Evolutionary conservation across 2,329 filamentous ascomycete genomes (phyloP).

Genomic region (Monilinia fructigena): DNA sequence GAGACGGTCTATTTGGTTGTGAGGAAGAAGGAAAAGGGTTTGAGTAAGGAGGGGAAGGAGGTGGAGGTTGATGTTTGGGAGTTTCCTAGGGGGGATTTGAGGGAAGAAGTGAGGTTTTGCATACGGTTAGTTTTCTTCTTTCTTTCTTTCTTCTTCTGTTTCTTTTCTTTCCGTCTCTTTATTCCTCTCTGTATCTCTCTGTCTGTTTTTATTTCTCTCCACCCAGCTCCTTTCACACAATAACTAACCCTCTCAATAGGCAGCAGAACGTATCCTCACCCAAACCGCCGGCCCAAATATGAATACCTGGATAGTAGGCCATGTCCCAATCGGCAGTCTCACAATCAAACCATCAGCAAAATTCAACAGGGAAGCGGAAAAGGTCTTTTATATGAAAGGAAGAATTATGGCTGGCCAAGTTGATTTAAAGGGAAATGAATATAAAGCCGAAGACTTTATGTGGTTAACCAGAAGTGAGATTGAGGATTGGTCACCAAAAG

Average conservation of each 20-base stretch:
- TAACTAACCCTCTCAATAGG: constrained; percentile 51
- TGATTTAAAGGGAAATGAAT: constrained; percentile 68
- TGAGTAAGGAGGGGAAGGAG: constrained; percentile 38
- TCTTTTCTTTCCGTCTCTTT: neutral
- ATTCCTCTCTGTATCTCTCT: neutral
- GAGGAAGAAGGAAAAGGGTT: constrained; percentile 47
- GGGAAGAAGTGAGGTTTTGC: constrained; percentile 72
- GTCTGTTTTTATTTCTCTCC: too few relatives aligned
- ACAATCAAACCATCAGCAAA: constrained; percentile 53
- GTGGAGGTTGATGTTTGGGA: constrained; percentile 64
- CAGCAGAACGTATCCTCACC: constrained; percentile 74
- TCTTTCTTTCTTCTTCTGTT: constrained; percentile 6
- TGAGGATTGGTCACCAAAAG: constrained; percentile 59
- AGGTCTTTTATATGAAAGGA: constrained; percentile 94
- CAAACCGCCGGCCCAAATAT: constrained; percentile 86
- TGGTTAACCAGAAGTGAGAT: constrained; percentile 94
- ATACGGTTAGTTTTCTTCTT: constrained; percentile 62
- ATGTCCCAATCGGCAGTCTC: constrained; percentile 81
- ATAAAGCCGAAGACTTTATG: constrained; percentile 78
- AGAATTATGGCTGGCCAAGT: constrained; percentile 97
- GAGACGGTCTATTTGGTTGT: constrained; percentile 87
- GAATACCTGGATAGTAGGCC: constrained; percentile 97
- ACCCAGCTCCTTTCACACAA: neutral
- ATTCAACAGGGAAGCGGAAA: constrained; percentile 60
- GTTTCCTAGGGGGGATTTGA: constrained; percentile 73